phyloP scores from a whole-genome alignment of 192 early-diverging fungal species.

The Haplosporangium gracile region DNA sequence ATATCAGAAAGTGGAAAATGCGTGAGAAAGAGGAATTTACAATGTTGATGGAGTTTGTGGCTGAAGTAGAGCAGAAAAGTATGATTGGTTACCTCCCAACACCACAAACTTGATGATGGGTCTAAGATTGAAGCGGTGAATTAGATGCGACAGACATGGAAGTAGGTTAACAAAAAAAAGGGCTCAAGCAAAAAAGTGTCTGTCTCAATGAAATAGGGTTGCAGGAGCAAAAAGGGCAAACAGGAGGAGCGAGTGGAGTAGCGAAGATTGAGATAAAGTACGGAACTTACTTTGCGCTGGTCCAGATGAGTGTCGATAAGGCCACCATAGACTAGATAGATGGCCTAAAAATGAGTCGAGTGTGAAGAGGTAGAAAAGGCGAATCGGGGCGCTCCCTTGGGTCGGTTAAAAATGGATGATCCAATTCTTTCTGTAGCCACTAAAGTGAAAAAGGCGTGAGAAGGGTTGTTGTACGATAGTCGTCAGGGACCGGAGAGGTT shows the following conservation, averaged over 20 bases:
- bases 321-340: slow-evolving; percentile 20
- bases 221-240: background rate
- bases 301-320: slow-evolving; percentile 33
- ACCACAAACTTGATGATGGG: slow-evolving; percentile 54
- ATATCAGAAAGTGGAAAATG: background rate
- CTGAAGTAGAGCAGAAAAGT: background rate
- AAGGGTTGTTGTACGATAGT: background rate
- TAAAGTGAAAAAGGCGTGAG: background rate
- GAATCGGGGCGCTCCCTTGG: background rate
- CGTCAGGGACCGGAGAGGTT: too few relatives aligned
- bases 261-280: too few relatives aligned
- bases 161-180: background rate
- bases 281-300: slow-evolving; percentile 24
- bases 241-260: background rate
- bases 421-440: background rate
- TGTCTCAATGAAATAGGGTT: background rate
- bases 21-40: background rate
- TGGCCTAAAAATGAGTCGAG: background rate
- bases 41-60: too few relatives aligned
- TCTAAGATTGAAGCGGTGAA: background rate
- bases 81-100: slow-evolving; percentile 29
- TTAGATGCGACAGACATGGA: background rate
- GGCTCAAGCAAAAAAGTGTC: background rate
- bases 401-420: background rate
- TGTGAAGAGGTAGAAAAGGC: background rate